These are phyloP conservation scores for Arabidopsis arenosa DNA, from an alignment of 345 rosid species.

Conservation along the genomic window DNA sequence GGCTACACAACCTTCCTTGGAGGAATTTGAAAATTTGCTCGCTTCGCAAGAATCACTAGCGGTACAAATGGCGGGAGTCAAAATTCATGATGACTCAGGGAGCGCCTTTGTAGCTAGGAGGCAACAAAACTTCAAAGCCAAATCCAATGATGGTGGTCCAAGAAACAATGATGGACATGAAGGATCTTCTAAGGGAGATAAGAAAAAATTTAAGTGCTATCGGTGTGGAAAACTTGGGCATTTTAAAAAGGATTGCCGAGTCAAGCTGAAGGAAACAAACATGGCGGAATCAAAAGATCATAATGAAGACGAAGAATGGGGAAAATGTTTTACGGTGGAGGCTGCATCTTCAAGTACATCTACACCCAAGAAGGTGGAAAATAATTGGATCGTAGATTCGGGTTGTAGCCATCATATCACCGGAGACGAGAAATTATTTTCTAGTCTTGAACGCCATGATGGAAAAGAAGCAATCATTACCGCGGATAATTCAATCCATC, in stretches of 20 bases:
- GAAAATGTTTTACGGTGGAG: background rate
- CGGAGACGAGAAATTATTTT: too few species aligned
- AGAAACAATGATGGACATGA: background rate
- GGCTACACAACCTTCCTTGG: slow-evolving; percentile 8
- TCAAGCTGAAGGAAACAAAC: background rate
- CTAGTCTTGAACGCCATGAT: too few species aligned
- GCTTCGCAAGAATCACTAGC: background rate
- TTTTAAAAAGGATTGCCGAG: background rate
- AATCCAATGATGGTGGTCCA: background rate
- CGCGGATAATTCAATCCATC: too few species aligned
- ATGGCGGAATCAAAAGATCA: slow-evolving; percentile 6
- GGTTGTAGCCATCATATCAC: slow-evolving; percentile 1
- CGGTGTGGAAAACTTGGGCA: background rate
- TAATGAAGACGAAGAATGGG: background rate
- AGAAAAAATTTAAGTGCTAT: background rate
- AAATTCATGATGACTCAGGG: background rate
- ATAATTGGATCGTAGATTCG: slow-evolving; percentile 31
- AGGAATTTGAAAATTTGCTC: background rate
- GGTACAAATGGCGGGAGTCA: background rate
- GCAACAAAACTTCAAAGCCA: background rate
- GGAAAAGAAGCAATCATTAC: too few species aligned
- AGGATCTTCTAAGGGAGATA: background rate
- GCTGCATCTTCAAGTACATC: background rate
- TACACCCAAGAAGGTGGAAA: background rate
- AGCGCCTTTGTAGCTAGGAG: background rate